Percentiles rank a stretch among this genome's conserved stretches.
These are phyloP conservation scores for Sideroxylon spinosum DNA, from an alignment of 179 eudicot species.

Conservation along the genomic window DNA sequence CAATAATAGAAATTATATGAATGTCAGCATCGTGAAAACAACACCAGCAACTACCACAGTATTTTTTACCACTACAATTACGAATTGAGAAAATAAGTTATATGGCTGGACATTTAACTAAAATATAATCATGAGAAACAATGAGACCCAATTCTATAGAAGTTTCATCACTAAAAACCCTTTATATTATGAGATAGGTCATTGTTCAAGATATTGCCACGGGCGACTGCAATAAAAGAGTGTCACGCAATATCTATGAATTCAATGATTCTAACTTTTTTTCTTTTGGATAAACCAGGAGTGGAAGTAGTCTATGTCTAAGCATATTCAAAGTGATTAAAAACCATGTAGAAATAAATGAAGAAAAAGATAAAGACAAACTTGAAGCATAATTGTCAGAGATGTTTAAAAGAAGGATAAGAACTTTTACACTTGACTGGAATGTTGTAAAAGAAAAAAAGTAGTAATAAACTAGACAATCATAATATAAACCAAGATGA, in stretches of 20 bases:
- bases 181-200: neutral
- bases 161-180: neutral
- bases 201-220: neutral
- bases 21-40: neutral
- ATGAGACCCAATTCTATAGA: neutral
- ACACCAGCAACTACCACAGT: no score
- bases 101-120: no score
- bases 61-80: no score
- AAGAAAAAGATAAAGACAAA: neutral
- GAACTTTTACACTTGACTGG: neutral
- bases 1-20: neutral
- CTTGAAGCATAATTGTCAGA: neutral
- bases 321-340: neutral
- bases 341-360: neutral
- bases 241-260: neutral
- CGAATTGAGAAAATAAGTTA: no score
- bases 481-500: neutral
- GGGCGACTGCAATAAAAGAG: neutral
- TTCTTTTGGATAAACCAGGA: no score
- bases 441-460: neutral
- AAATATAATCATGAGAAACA: neutral
- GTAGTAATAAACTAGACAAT: neutral
- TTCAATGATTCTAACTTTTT: neutral
- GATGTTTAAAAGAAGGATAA: neutral
- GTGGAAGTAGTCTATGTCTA: neutral